Percentiles rank a stretch among this genome's conserved stretches.
Conservation (phyloP, 768 basidiomycete genomes). For the Epithele typhae region DNA sequence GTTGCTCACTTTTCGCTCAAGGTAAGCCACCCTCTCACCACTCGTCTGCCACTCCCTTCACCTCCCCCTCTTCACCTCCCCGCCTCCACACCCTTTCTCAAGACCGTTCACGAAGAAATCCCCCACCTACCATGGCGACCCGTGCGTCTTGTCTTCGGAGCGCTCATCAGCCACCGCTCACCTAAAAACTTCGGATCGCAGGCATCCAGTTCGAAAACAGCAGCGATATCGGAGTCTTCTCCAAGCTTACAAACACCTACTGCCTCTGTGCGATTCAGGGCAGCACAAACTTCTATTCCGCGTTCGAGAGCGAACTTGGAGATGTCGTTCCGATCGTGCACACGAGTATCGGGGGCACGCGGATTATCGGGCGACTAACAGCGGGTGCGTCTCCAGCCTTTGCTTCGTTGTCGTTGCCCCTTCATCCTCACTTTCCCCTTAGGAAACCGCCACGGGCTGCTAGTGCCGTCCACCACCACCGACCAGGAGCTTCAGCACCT, state of each 20-base stretch:
- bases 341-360: constrained; percentile 90
- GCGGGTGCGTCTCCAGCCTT: constrained; percentile 52
- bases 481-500: constrained; percentile 99
- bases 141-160: constrained; percentile 39
- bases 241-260: constrained; percentile 97
- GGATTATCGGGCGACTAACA: constrained; percentile 89
- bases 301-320: constrained; percentile 90
- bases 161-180: neutral
- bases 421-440: neutral
- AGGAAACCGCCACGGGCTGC: constrained; percentile 96
- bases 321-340: constrained; percentile 96
- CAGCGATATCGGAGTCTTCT: constrained; percentile 94
- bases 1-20: constrained; percentile 1
- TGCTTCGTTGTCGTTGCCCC: neutral
- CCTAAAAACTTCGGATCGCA: constrained; percentile 25
- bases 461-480: constrained; percentile 92
- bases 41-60: no score
- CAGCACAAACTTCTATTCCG: constrained; percentile 96
- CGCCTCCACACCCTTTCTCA: neutral
- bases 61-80: neutral
- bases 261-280: constrained; percentile 92
- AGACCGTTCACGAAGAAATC: neutral
- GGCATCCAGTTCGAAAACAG: constrained; percentile 93
- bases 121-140: constrained; percentile 50
- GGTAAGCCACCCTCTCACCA: neutral